Evolutionary conservation across 1,284 basidiomycete species (phyloP), one percentile per base, ranked within the genome.

Genomic region (Amylostereum chailletii): DNA sequence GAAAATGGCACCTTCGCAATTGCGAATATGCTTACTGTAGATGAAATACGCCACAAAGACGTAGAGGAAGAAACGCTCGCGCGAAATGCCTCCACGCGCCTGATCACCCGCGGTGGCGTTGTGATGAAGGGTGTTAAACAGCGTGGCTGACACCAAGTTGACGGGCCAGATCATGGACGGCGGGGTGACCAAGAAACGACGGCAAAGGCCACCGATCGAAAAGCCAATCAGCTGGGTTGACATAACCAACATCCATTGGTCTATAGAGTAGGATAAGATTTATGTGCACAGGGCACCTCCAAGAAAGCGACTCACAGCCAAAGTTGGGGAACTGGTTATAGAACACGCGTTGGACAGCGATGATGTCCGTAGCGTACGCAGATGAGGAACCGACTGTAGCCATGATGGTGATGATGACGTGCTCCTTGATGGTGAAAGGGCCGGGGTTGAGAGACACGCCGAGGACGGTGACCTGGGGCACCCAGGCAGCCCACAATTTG

Each of bases 161-260:
- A 72, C 65, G 0, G 92, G 93, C 92, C 93, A 95, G 58, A 95
- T 90, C 89, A 96, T 92, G 0, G 87, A 87, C 0, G 92, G 88
- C 0, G 93, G 94, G 58, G 83, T 77, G 4, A 93, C 88, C 38
- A 93, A 71, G 72, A 90, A 89, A 10, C 83, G 77, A 31, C 83
- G 71, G 48, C 79, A 77, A 48, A 91, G 66, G 10, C 93, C 93
- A 4, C 91, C 89, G 31, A 94, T 79, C 2, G 86, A 84, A 61
- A 94, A 91, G 48, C 58, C 45, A 34, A 62, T 57, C 53, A 94
- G 68, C 61, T 94, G 88, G 0, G 87, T 86, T 5, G 88, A 83
- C 69, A 95, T 78, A 34, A 90, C 77, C 26, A 57, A 51, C 57
- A 94, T 74, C 74, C 83, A 81, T 74, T 86, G 79, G 76, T 83